A percentile compares a stretch with the other conserved stretches of the same genome.
Conservation (phyloP, 345 rosid species). For the Pistacia integerrima region DNA sequence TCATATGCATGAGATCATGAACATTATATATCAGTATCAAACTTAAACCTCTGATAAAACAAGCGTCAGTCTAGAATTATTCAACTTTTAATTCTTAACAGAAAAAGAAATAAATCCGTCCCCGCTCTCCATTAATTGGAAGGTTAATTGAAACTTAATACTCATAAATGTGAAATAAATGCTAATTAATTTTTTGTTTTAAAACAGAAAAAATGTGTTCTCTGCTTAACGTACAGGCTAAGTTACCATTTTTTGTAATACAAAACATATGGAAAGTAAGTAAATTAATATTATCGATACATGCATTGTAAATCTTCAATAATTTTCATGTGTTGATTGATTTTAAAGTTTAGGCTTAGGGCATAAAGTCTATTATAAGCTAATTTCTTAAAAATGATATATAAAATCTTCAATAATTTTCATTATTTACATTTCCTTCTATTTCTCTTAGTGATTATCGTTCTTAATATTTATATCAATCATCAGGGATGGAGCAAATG, state of each 20-base stretch:
- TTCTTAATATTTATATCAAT: too few relatives aligned
- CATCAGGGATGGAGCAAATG: too few relatives aligned
- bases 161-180: constrained; percentile 5
- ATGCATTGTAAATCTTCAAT: too few relatives aligned
- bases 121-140: neutral
- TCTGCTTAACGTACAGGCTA: neutral
- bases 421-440: too few relatives aligned
- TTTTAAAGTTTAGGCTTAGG: too few relatives aligned
- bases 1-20: neutral
- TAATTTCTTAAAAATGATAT: too few relatives aligned
- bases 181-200: neutral
- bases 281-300: too few relatives aligned
- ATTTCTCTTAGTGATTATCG: too few relatives aligned
- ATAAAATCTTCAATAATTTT: too few relatives aligned
- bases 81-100: neutral
- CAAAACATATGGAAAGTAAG: neutral
- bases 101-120: neutral
- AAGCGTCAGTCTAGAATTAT: neutral
- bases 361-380: too few relatives aligned
- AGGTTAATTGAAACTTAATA: neutral
- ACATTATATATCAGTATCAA: neutral
- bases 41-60: neutral
- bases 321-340: too few relatives aligned
- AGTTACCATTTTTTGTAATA: neutral
- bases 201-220: neutral